Base-by-base conservation (phyloP, 805 yeast genomes). In the Zygosaccharomyces rouxii region DNA sequence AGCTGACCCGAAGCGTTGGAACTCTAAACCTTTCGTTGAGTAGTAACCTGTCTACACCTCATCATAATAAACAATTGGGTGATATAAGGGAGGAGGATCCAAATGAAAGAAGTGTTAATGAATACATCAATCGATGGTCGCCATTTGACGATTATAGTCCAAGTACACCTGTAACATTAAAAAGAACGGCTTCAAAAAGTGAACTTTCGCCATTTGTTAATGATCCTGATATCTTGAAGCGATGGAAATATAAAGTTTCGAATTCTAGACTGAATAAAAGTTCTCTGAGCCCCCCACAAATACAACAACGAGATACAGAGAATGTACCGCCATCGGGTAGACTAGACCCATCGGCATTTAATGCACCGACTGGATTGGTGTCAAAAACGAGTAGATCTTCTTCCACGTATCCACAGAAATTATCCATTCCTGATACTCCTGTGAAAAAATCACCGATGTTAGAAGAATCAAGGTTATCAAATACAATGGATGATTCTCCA, bases 1-100 rank as follows among this genome's bases (percentile, higher is more conserved):
- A 56, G 14, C 50, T 78, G 31, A 73, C 80, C 52, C 70, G 83
- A 64, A 76, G 81, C 68, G 76, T 72, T 1, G 81, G 81, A 1
- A 63, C 77, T 7, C 57, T 79, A 52, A 78, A 79, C 47, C 55
- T 79, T 43, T 75, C 80, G 10, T 59, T 77, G 19, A 77, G 73
- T 39, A 69, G 64, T 42, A 61, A 73, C 6, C 46, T 44, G 38
- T 49, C 41, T 2, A 23, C 53, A 19, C 48, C 52, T 2, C 35
- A 35, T 18, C 19, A 35, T 39, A 28, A 16, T 11, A 42, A 46
- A 29, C 46, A 38, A 7, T 38, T 50, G 35, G 48, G 49, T 14
- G 47, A 42, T n/a, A 52, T 51, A 7, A 39, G 44, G 14, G 58
- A 52, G 21, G 55, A 55, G 16, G 57, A 54, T 39, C 43, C 54